Percentiles rank a stretch among this genome's conserved stretches.
Conservation (phyloP, 2,329 filamentous ascomycete species). For the Colletotrichum sp. region DNA sequence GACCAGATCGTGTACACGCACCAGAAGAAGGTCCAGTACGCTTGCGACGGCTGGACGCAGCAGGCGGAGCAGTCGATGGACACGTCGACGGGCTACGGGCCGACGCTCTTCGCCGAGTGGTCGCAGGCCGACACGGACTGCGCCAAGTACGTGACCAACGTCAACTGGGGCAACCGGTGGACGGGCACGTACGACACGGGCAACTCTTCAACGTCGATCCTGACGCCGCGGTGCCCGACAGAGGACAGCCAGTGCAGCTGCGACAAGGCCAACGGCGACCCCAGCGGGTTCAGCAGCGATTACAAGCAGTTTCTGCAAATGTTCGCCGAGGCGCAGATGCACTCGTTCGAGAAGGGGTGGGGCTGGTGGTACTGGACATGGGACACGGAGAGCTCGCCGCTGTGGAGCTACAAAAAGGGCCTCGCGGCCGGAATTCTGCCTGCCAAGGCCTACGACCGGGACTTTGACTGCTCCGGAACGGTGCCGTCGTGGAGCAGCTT, state of each 20-base stretch:
- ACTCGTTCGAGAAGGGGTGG: constrained; percentile 89
- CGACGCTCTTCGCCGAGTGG: constrained; percentile 96
- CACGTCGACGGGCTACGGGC: constrained; percentile 81
- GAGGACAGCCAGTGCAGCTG: constrained; percentile 73
- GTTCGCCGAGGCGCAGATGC: constrained; percentile 97
- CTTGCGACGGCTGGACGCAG: constrained; percentile 84
- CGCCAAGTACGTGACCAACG: constrained; percentile 84
- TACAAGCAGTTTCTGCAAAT: constrained; percentile 89
- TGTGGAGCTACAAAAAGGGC: constrained; percentile 93
- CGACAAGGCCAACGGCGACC: constrained; percentile 74
- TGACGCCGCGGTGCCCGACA: constrained; percentile 77
- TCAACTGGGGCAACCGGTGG: constrained; percentile 88
- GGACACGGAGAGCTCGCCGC: constrained; percentile 83
- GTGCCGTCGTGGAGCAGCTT: constrained; percentile 60
- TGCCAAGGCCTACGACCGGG: constrained; percentile 69
- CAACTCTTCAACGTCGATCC: constrained; percentile 63
- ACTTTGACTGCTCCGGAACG: constrained; percentile 70
- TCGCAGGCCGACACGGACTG: constrained; percentile 98
- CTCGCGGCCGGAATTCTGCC: constrained; percentile 82
- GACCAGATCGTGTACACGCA: constrained; percentile 85
- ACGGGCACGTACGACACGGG: constrained; percentile 82
- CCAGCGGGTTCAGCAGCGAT: constrained; percentile 66
- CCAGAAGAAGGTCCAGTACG: constrained; percentile 82
- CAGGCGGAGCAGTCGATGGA: constrained; percentile 78
- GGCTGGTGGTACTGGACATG: constrained; percentile 99